phyloP scores from a whole-genome alignment of 164 flowering plant genomes.

The Dillenia turbinata region DNA sequence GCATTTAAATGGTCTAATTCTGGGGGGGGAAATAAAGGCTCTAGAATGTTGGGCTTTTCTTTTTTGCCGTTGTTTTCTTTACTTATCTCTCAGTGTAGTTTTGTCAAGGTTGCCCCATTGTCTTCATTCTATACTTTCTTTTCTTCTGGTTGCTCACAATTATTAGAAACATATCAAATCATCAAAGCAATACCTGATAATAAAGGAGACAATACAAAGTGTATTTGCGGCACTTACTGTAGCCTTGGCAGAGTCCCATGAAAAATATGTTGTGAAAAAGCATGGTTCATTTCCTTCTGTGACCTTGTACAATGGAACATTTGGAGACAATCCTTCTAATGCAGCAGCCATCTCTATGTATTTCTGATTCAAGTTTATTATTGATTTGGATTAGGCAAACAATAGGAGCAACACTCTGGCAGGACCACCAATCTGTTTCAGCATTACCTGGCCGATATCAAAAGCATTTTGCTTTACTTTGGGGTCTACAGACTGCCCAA shows the following conservation, averaged over 20 bases:
- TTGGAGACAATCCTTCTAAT: slow-evolving; percentile 69
- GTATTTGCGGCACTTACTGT: slow-evolving; percentile 44
- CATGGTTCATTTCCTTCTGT: slow-evolving; percentile 98
- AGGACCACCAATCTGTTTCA: neutral
- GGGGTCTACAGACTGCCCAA: slow-evolving; percentile 82
- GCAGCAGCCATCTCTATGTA: slow-evolving; percentile 75
- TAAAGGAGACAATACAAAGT: slow-evolving; percentile 2
- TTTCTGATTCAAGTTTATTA: slow-evolving; percentile 40
- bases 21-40: too few species aligned
- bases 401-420: too few species aligned
- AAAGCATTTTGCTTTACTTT: slow-evolving; percentile 88
- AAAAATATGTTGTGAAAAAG: slow-evolving; percentile 91
- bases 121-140: too few species aligned
- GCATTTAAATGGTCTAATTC: too few species aligned
- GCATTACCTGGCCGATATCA: slow-evolving; percentile 83
- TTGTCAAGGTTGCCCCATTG: too few species aligned
- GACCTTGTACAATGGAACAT: slow-evolving; percentile 83
- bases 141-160: too few species aligned
- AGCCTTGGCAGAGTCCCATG: slow-evolving; percentile 94
- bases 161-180: too few species aligned
- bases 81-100: too few species aligned
- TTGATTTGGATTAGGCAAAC: too few species aligned
- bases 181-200: neutral
- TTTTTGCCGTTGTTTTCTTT: too few species aligned
- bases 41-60: too few species aligned